Evolutionary conservation across 768 basidiomycete species (phyloP), one percentile per base, ranked within the genome.

Genomic region (Tulasnella sp.): DNA sequence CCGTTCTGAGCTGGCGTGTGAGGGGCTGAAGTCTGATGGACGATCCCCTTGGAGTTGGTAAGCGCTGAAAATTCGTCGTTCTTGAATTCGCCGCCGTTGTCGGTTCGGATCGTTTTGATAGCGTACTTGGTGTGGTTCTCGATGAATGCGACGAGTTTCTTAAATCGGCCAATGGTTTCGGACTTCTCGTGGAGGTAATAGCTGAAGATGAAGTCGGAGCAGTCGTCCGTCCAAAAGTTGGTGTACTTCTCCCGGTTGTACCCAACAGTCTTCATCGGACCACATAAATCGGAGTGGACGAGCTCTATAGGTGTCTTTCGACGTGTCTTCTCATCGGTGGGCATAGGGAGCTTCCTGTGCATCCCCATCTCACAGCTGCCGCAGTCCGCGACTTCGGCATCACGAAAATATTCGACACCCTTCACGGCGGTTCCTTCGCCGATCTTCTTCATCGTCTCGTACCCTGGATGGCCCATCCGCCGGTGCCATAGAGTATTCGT

Each of bases 1-100:
- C 79, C 79, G 31, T 79, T 79, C n/a, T 79, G 70, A 7, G 58
- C 58, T 4, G 58, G 58, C 12, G 14, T 15, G 14, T 64, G 31
- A 15, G 58, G 58, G 0, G 58, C 58, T 15, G 58, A 64, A 1
- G 3, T 31, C 25, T 64, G 29, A n/a, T 64, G 58, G 58, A n/a
- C 11, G 58, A 64, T 64, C 25, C 58, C 58, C 9, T 64, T 64
- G 4, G n/a, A 8, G 25, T 25, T 8, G 31, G 31, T 25, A 2
- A 64, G 14, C 6, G 3, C 12, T 5, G n/a, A 9, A 15, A 64
- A 31, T 14, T 64, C 31, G 12, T 64, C 69, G 25, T 37, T 70
- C 22, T 25, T 73, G 72, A 73, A 73, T 31, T 73, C 49, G 1
- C 72, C 31, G 0, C 72, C 49, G 36, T 58, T 45, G 72, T 73